These are phyloP conservation scores for Emmonsia crescens DNA, from an alignment of 2,329 filamentous ascomycete genomes.

Conservation along the genomic window DNA sequence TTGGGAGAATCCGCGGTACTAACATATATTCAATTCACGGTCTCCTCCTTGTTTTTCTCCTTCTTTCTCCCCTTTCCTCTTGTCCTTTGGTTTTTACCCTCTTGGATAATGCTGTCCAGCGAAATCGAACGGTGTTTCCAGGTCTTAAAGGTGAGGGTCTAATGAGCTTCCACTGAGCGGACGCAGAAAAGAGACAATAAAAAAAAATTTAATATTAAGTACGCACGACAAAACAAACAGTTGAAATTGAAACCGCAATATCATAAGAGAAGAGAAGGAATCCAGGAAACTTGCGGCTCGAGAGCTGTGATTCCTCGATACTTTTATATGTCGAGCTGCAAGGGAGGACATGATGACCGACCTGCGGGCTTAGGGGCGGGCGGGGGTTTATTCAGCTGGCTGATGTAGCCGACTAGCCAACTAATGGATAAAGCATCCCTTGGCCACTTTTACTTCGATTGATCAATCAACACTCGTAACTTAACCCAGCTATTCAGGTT, in stretches of 20 bases:
- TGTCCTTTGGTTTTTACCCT: no score
- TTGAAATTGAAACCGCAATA: no score
- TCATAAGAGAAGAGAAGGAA: neutral
- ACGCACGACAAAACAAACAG: neutral
- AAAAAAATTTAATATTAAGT: neutral
- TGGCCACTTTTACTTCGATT: no score
- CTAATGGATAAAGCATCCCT: no score
- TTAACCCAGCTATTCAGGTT: no score
- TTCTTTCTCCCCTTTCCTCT: no score
- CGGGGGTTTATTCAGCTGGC: no score
- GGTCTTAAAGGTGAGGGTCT: neutral
- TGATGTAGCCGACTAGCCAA: no score
- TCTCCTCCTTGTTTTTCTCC: neutral
- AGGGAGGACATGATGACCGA: neutral
- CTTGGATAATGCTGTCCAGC: no score
- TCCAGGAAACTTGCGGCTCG: neutral
- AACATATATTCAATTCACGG: neutral
- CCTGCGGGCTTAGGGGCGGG: neutral
- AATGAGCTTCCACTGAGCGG: neutral
- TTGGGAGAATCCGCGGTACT: neutral
- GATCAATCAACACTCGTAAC: no score
- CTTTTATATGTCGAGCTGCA: neutral
- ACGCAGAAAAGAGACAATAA: neutral
- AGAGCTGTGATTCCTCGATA: neutral
- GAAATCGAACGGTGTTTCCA: no score